phyloP scores from a whole-genome alignment of 2,329 filamentous ascomycete genomes.

The Claviceps arundinis region DNA sequence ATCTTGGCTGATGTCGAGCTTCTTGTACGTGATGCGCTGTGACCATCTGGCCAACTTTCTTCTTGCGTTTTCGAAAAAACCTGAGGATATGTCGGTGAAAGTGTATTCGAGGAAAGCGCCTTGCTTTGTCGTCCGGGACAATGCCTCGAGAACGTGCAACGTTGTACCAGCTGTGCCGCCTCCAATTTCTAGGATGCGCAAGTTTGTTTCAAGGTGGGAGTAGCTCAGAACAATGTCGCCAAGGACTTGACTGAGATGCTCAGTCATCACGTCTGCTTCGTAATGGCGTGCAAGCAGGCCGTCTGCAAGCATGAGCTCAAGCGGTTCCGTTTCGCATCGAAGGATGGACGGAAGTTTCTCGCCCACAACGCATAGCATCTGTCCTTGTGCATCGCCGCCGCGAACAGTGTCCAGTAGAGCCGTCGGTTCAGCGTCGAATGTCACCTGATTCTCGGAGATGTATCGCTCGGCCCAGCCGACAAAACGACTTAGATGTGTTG shows the following conservation, averaged over 20 bases:
- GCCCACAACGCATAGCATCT: constrained; percentile 13
- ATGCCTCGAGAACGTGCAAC: constrained; percentile 16
- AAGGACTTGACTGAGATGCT: background rate
- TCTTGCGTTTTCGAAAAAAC: constrained; percentile 25
- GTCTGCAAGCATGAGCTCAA: constrained; percentile 17
- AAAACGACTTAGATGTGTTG: constrained; percentile 11
- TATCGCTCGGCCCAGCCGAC: constrained; percentile 8
- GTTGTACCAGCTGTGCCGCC: constrained; percentile 32
- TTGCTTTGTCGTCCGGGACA: constrained; percentile 11
- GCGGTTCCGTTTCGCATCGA: constrained; percentile 11
- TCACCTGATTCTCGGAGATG: constrained; percentile 1
- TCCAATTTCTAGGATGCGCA: constrained; percentile 27
- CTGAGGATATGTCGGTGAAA: constrained; percentile 30
- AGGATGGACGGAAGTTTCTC: constrained; percentile 12
- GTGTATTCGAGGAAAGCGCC: constrained; percentile 23
- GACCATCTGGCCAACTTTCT: constrained; percentile 14
- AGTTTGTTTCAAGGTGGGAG: constrained; percentile 24
- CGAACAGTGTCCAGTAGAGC: background rate
- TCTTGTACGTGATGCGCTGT: constrained; percentile 12
- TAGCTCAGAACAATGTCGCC: background rate
- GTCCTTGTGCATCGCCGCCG: constrained; percentile 8
- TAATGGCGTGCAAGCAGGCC: constrained; percentile 12
- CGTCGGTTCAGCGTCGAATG: constrained; percentile 4
- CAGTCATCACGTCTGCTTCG: constrained; percentile 3
- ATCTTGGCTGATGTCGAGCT: constrained; percentile 15